Evolutionary conservation across 768 basidiomycete genomes (phyloP), one percentile per base, ranked within the genome.

Genomic region (Agrocybe pediades): DNA sequence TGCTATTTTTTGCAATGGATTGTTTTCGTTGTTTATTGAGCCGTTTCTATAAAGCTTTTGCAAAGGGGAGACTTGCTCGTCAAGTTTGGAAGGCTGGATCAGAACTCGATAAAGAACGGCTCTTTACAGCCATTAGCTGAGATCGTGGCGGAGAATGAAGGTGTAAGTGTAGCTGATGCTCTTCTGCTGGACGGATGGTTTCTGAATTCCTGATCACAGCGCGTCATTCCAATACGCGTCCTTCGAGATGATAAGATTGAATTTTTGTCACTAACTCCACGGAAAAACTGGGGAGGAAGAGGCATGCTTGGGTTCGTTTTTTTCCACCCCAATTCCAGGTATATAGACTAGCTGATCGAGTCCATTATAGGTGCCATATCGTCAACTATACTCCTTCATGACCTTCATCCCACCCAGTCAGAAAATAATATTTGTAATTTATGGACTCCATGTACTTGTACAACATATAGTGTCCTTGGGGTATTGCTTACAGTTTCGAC

Each of bases 221-320:
- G 78, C 44, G 75, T 79, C 42, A 71, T 94, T 30, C 63, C 69
- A 5, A 74, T 94, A 49, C 75, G 78, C 41, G 78, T 91, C 8
- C 68, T 83, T 24, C 83, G 90, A 25, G 68, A 73, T 5, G 76
- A 68, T 2, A 67, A 80, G 57, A 66, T 62, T 6, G 59, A 83
- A 13, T 73, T 72, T 17, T 62, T 92, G 53, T 78, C 68, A n/a
- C 72, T 94, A 40, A 86, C 74, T 2, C 92, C 92, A 6, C 70
- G 83, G 46, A 82, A 77, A 52, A 86, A 86, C 6, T 97, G 94
- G 94, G 92, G 92, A 56, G 94, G 94, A 9, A 76, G 91, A 54
- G 94, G 94, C 8, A 75, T 88, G 67, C 73, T 97, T 40, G 94
- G 94, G 88, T 92, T 57, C 62, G 84, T 68, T 16, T 41, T 41